phyloP scores from a whole-genome alignment of 495 filamentous ascomycete genomes.

The Hypoxylon lenormandii region DNA sequence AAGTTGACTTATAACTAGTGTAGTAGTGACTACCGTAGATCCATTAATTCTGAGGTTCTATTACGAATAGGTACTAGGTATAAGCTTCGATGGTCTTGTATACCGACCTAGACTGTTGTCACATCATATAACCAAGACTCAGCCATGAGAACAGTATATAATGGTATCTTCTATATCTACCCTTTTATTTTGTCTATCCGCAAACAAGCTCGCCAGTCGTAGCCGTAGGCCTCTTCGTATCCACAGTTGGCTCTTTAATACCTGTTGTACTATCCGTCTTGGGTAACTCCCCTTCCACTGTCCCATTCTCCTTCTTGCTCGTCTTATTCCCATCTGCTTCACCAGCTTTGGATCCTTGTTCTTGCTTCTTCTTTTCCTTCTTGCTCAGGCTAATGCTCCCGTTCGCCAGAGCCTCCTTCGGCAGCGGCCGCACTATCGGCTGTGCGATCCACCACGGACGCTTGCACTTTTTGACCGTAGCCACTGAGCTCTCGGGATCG shows the following conservation, averaged over 20 bases:
- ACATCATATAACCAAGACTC: too few species aligned
- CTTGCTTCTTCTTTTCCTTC: constrained; percentile 60
- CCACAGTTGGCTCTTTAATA: constrained; percentile 47
- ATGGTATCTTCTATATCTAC: constrained; percentile 36
- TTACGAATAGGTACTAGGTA: too few species aligned
- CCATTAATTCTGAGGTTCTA: too few species aligned
- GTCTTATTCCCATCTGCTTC: neutral
- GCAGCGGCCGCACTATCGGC: constrained; percentile 86
- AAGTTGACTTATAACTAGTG: too few species aligned
- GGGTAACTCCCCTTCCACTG: constrained; percentile 45
- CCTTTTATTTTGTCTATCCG: constrained; percentile 24
- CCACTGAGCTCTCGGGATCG: constrained; percentile 69
- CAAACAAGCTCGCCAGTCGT: constrained; percentile 48
- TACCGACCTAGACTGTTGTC: too few species aligned
- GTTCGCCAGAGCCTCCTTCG: constrained; percentile 85
- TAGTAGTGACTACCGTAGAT: too few species aligned
- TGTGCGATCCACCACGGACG: constrained; percentile 94
- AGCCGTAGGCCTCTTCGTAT: constrained; percentile 20
- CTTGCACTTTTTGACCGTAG: constrained; percentile 75
- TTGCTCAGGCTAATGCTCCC: constrained; percentile 77
- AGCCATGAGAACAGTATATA: neutral
- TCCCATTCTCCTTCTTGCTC: constrained; percentile 3
- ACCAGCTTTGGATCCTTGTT: constrained; percentile 33
- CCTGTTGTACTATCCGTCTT: constrained; percentile 46
- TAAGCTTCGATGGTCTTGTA: too few species aligned